Evolutionary conservation across 805 yeast species (phyloP).

Genomic region (Limtongia smithiae): DNA sequence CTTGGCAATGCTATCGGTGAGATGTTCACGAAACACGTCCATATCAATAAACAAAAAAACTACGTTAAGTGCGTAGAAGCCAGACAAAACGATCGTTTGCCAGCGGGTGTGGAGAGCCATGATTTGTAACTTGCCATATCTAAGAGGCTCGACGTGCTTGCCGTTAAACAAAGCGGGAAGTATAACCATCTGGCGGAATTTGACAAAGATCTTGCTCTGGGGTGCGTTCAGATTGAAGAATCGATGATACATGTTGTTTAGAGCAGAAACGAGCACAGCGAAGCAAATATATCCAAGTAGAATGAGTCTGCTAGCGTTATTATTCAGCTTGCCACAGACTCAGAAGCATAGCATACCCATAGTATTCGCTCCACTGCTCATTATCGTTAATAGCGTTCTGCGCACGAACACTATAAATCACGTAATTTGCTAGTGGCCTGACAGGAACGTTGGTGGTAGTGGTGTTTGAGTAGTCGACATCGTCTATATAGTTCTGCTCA

Average conservation of each 20-base stretch:
- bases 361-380: constrained; percentile 1
- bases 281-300: constrained; percentile 7
- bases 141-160: constrained; percentile 30
- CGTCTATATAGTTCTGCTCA: constrained; percentile 1
- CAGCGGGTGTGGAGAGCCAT: constrained; percentile 40
- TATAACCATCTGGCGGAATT: constrained; percentile 25
- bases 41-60: constrained; percentile 33
- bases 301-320: too few species aligned
- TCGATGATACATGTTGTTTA: not conserved
- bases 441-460: constrained; percentile 1
- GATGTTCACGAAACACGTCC: not conserved
- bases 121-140: constrained; percentile 15
- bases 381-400: not conserved
- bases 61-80: constrained; percentile 37
- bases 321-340: too few species aligned
- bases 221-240: not conserved
- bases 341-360: too few species aligned
- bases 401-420: not conserved
- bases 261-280: not conserved
- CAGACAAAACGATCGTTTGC: constrained; percentile 39
- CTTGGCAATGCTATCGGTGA: constrained; percentile 8
- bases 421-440: not conserved
- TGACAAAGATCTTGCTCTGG: not conserved
- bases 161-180: constrained; percentile 33
- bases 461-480: not conserved